A percentile compares a stretch with the other conserved stretches of the same genome.
Conservation (phyloP, 2,329 filamentous ascomycete species). For the Fusarium sp. region DNA sequence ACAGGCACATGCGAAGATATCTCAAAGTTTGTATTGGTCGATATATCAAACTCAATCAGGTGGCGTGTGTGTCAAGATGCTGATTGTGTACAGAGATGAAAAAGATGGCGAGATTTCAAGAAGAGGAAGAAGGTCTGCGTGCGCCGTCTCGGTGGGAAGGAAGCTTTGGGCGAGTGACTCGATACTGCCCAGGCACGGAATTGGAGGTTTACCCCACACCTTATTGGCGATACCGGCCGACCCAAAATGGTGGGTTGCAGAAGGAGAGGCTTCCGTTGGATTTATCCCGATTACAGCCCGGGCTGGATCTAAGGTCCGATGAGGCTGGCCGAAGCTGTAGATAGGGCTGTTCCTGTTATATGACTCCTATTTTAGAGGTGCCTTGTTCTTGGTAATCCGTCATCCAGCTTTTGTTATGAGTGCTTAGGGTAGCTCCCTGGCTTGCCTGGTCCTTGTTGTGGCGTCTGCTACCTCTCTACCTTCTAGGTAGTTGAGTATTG, state of each 20-base stretch:
- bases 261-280: conserved; percentile 4
- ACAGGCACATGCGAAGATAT: conserved; percentile 53
- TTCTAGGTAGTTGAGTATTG: no score
- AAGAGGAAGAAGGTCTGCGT: conserved; percentile 21
- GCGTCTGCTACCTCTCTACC: conserved; percentile 8
- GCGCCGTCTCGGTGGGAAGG: conserved; percentile 42
- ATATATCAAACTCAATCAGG: conserved; percentile 11
- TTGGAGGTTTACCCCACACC: conserved; percentile 46
- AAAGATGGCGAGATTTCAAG: neutral
- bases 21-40: conserved; percentile 4
- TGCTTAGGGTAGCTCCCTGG: conserved; percentile 17
- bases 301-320: neutral
- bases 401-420: neutral
- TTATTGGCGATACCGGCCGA: conserved; percentile 47
- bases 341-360: neutral
- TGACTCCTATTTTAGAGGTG: neutral
- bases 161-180: conserved; percentile 41
- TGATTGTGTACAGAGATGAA: neutral
- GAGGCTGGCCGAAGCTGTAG: conserved; percentile 14
- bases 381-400: neutral
- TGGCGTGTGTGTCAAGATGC: conserved; percentile 5
- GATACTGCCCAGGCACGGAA: conserved; percentile 24
- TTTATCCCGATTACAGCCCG: conserved; percentile 19
- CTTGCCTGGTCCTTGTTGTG: neutral
- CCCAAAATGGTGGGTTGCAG: conserved; percentile 42